Evolutionary conservation across 2,329 filamentous ascomycete genomes (phyloP).

Genomic region (Trichoderma sp.): DNA sequence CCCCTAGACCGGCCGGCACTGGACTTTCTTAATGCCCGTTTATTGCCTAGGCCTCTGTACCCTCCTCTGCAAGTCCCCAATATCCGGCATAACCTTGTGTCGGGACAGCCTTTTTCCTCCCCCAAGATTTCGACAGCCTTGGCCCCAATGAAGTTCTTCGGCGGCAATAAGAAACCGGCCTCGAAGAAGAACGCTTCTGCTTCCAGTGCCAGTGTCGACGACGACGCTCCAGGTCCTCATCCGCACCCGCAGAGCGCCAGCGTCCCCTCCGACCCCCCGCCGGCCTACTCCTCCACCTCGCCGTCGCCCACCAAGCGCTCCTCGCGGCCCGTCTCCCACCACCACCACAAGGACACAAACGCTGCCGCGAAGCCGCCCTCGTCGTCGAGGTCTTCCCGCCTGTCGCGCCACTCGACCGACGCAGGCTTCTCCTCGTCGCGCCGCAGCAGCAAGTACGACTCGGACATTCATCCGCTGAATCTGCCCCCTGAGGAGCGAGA

Average conservation of each 20-base stretch:
- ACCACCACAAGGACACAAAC: conserved; percentile 35
- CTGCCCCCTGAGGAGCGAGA: conserved; percentile 88
- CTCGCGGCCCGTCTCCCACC: conserved; percentile 38
- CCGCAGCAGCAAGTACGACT: conserved; percentile 60
- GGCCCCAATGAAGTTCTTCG: conserved; percentile 56
- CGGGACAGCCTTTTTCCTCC: conserved; percentile 39
- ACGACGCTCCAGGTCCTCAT: conserved; percentile 39
- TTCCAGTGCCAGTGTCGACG: conserved; percentile 37
- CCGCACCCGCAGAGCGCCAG: conserved; percentile 36
- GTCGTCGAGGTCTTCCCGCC: conserved; percentile 47
- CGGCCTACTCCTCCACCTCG: conserved; percentile 37
- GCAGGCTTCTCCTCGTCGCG: conserved; percentile 47
- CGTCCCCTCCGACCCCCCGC: conserved; percentile 42
- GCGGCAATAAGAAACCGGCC: conserved; percentile 47
- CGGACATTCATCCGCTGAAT: conserved; percentile 83
- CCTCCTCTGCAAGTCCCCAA: conserved; percentile 31
- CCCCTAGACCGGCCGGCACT: conserved; percentile 8
- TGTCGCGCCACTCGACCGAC: conserved; percentile 55
- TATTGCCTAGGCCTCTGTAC: conserved; percentile 33
- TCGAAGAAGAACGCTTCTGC: conserved; percentile 47
- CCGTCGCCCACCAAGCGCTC: conserved; percentile 37
- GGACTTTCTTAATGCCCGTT: conserved; percentile 38
- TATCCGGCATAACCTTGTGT: conserved; percentile 47
- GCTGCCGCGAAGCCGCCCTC: conserved; percentile 25
- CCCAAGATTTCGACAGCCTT: conserved; percentile 27